Conservation (phyloP, 2,329 filamentous ascomycete genomes). For the Fonsecaea pedrosoi region DNA sequence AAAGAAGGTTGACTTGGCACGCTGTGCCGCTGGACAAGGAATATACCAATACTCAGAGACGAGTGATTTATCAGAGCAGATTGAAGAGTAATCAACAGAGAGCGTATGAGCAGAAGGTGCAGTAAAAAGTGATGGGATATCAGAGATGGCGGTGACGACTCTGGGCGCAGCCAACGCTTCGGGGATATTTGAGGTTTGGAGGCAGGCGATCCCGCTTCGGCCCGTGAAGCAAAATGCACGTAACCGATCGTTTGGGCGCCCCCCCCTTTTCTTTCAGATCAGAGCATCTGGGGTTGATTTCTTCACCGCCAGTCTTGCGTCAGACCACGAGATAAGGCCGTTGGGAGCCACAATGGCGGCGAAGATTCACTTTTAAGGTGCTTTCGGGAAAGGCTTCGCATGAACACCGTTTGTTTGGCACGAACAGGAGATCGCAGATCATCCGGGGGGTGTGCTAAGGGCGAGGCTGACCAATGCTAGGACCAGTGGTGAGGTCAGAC, state of each 20-base stretch:
- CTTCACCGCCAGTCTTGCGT: constrained; percentile 36
- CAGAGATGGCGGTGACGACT: constrained; percentile 1
- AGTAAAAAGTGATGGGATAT: constrained; percentile 3
- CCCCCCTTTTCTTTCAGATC: constrained; percentile 2
- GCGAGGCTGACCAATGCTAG: background rate
- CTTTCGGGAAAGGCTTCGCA: constrained; percentile 7
- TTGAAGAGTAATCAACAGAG: too few species aligned
- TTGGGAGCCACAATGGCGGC: constrained; percentile 24
- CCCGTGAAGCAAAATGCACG: constrained; percentile 21
- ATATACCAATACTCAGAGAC: background rate
- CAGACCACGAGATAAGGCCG: constrained; percentile 24
- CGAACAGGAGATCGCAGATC: constrained; percentile 28
- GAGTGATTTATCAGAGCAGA: background rate
- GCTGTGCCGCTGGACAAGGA: background rate
- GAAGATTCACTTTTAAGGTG: constrained; percentile 8
- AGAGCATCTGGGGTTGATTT: constrained; percentile 4
- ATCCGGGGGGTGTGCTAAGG: background rate
- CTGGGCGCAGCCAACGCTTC: constrained; percentile 5
- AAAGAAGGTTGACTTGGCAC: background rate
- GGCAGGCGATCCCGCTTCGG: constrained; percentile 30
- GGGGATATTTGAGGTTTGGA: constrained; percentile 6
- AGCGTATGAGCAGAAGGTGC: background rate
- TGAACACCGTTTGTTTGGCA: constrained; percentile 8
- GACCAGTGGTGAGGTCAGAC: background rate
- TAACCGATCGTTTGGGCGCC: constrained; percentile 11